phyloP scores from a whole-genome alignment of 805 yeast species.

The Lachancea quebecensis region DNA sequence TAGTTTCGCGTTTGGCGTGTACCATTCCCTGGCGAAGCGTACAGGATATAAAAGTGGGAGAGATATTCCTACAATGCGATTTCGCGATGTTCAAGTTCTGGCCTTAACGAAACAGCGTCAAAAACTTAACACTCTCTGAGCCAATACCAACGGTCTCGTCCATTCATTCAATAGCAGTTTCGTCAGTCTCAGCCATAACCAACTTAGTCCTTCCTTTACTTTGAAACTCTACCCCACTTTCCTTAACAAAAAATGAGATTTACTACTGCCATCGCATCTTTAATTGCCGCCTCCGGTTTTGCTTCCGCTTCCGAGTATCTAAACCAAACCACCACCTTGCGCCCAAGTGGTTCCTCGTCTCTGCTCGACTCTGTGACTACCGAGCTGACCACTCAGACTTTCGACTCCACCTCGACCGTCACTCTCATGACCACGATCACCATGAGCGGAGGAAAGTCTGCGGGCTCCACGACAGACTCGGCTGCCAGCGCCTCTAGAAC shows the following conservation, averaged over 20 bases:
- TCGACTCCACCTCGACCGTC: constrained; percentile 9
- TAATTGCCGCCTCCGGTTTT: constrained; percentile 7
- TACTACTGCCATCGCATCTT: constrained; percentile 8
- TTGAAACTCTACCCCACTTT: not conserved
- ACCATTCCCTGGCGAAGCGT: not conserved
- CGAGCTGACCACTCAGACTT: constrained; percentile 5
- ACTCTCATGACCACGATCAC: constrained; percentile 11
- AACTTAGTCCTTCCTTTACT: constrained; percentile 4
- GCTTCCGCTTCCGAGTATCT: constrained; percentile 3
- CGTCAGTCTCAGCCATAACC: not conserved
- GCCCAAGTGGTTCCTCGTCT: constrained; percentile 18
- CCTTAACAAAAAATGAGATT: constrained; percentile 7
- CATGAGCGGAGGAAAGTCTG: not conserved
- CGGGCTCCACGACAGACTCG: constrained; percentile 12
- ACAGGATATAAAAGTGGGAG: not conserved
- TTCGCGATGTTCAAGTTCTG: not conserved
- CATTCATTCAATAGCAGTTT: constrained; percentile 13
- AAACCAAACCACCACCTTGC: constrained; percentile 13
- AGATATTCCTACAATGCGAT: not conserved
- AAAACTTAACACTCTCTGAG: constrained; percentile 10
- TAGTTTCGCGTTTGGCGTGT: not conserved
- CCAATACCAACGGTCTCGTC: constrained; percentile 20
- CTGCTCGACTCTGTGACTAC: constrained; percentile 17
- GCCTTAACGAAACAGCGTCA: not conserved
- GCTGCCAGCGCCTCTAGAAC: constrained; percentile 15